These are phyloP conservation scores for Plectosphaerella sp. DNA, from an alignment of 2,329 filamentous ascomycete genomes.

Conservation along the genomic window DNA sequence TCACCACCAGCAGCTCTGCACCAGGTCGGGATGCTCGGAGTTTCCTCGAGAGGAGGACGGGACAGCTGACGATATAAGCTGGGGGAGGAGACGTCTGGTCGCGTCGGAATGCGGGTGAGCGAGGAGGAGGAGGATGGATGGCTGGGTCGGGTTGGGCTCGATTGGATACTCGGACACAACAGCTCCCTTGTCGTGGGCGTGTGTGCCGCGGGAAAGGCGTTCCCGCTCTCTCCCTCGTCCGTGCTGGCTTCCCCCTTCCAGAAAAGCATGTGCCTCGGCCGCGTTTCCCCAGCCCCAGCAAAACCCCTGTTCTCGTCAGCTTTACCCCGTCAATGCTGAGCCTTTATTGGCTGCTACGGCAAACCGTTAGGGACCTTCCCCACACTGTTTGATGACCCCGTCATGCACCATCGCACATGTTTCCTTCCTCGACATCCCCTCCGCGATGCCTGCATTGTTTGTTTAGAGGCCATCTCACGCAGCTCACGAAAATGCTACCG, in stretches of 20 bases:
- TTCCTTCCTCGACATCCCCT: no score
- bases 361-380: not conserved
- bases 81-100: not conserved
- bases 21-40: not conserved
- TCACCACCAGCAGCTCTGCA: constrained; percentile 1
- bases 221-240: no score
- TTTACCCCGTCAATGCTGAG: not conserved
- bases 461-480: no score
- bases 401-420: not conserved
- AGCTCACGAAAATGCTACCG: no score
- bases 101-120: not conserved
- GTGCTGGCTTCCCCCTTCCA: no score
- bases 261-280: not conserved
- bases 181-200: no score
- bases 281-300: not conserved
- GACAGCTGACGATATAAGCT: not conserved
- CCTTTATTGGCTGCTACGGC: not conserved
- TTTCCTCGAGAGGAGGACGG: not conserved
- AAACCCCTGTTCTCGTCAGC: not conserved
- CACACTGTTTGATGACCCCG: not conserved
- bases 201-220: no score
- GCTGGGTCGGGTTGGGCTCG: not conserved
- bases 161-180: not conserved
- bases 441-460: no score
- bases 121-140: not conserved